These are phyloP conservation scores for Taiozyma onychis DNA, from an alignment of 1,139 yeast species.

Conservation along the genomic window DNA sequence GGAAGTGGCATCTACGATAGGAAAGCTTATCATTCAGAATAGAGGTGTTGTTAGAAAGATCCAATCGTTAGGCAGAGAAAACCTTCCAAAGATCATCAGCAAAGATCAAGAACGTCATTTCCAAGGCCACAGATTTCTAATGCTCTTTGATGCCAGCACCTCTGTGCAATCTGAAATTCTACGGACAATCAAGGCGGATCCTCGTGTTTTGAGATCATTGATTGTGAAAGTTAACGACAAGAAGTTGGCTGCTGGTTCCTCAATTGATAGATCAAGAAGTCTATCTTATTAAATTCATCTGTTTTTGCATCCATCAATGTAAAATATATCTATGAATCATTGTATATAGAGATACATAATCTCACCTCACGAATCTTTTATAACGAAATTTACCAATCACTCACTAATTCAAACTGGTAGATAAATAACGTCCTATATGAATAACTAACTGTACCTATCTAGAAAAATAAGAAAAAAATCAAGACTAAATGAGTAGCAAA, in stretches of 20 bases:
- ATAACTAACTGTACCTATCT: background rate
- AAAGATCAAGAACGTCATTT: slow-evolving; percentile 88
- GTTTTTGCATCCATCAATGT: background rate
- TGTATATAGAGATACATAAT: background rate
- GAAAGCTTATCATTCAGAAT: slow-evolving; percentile 75
- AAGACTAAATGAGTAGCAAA: background rate
- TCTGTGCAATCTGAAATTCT: slow-evolving; percentile 82
- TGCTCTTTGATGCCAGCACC: slow-evolving; percentile 82
- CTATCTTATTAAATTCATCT: background rate
- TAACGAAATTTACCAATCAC: background rate
- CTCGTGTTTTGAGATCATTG: slow-evolving; percentile 79
- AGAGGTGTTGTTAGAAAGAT: slow-evolving; percentile 89
- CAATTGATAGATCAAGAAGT: slow-evolving; percentile 36
- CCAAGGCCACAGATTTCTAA: slow-evolving; percentile 81
- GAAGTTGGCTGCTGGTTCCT: slow-evolving; percentile 48
- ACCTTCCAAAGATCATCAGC: slow-evolving; percentile 74
- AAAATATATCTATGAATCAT: background rate
- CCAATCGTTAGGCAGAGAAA: slow-evolving; percentile 71
- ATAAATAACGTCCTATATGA: background rate
- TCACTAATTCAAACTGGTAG: background rate
- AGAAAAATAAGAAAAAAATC: background rate
- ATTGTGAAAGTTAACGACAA: slow-evolving; percentile 64
- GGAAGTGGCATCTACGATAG: slow-evolving; percentile 71
- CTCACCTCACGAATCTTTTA: background rate
- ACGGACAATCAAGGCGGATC: slow-evolving; percentile 78